Conservation (phyloP, 768 basidiomycete species). For the Stropharia rugosoannulata region DNA sequence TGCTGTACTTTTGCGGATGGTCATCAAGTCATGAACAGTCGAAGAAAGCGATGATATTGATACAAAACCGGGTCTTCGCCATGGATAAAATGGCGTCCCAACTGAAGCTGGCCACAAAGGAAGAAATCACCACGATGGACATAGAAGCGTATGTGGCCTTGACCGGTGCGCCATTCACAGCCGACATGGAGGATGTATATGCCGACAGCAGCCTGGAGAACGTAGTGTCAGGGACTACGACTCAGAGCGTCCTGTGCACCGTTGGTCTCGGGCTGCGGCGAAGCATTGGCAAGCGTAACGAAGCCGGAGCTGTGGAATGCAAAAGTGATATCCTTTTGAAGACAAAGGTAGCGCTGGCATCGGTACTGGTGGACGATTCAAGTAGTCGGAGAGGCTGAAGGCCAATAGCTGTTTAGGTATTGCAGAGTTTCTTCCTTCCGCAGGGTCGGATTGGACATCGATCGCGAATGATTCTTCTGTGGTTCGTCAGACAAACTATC, state of each 20-base stretch:
- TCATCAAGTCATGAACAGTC: conserved; percentile 9
- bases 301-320: not conserved
- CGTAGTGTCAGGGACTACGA: not conserved
- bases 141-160: conserved; percentile 17
- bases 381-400: not conserved
- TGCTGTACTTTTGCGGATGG: conserved; percentile 20
- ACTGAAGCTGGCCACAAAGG: conserved; percentile 18
- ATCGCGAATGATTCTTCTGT: too few relatives aligned
- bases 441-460: too few relatives aligned
- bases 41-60: conserved; percentile 8
- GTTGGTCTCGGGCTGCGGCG: conserved; percentile 15
- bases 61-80: conserved; percentile 14
- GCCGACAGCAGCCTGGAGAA: conserved; percentile 8
- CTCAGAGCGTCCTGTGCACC: conserved; percentile 5
- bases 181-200: conserved; percentile 25
- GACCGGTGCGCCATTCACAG: conserved; percentile 10
- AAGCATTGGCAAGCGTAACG: not conserved
- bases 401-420: not conserved
- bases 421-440: not conserved
- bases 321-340: conserved; percentile 10
- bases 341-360: conserved; percentile 12
- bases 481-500: too few relatives aligned
- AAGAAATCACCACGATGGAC: conserved; percentile 24
- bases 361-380: conserved; percentile 1
- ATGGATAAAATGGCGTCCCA: conserved; percentile 15